Base-by-base conservation (phyloP, 345 rosid species). In the Excoecaria cochinchinensis region DNA sequence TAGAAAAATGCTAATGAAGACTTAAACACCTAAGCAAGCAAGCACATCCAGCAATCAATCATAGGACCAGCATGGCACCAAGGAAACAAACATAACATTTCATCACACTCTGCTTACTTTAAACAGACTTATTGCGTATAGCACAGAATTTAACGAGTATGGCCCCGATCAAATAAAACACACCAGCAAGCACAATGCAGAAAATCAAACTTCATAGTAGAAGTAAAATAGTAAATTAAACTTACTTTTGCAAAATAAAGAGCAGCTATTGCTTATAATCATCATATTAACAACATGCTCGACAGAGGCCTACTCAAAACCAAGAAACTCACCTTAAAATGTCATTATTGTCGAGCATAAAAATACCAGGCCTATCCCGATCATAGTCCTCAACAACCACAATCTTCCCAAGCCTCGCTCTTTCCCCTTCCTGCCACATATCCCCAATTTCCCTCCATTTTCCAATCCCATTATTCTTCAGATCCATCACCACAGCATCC, bases 401-500 rank as follows among this genome's bases (percentile, higher is more conserved):
- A 77, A 91, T 84, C 89, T 90, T 94, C 74, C 97, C 97, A 15
- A 90, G 76, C 83, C 88, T 85, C 9, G 84, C 70, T 79, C 87
- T 85, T 79, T 87, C 93, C 71, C 85, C 90, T 56, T 76, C 90
- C 63, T 74, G 81, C 94, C 99, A 92, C 95, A 92, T 91, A 84
- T 90, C 90, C 67, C 95, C 95, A 74, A 92, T 79, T 51, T 88
- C 83, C 81, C 90, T 81, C 98, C 98, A 94, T 55, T 77, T 84
- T 21, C 82, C 67, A 17, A 72, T 73, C 69, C 85, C 68, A 24
- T 69, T 65, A 42, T 47, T 77, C 60, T 79, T 79, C 78, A 90
- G 52, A 40, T 90, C 86, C 94, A 95, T 87, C 74, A 95, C 97
- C 65, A 85, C 87, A 0, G 95, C 97, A 71, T 95, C 95, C 81